Base-by-base conservation (phyloP, 345 rosid species). In the Erucastrum elatum region DNA sequence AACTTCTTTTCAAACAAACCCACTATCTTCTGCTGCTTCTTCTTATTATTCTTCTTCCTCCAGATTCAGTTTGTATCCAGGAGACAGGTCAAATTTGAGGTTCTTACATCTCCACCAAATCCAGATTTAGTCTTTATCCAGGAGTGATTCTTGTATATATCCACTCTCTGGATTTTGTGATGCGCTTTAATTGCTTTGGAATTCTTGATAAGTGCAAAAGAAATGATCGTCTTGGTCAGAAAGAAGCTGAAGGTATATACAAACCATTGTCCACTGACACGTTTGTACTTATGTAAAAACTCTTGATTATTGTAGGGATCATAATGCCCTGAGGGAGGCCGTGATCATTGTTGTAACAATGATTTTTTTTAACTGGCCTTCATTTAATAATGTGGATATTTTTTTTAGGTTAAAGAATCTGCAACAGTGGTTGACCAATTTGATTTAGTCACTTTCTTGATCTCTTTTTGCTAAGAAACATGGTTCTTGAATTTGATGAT, bases 131-230 rank as follows among this genome's bases (percentile, higher is more conserved):
- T 4, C 53, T 44, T 15, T 13, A 44, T 44, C 53, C 53, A 44
- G 53, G 53, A 44, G 53, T 44, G 53, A 44, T 2, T 66, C 49
- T 68, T 76, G 62, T 25, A 17, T 21, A 7, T 56, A 17, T 13
- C 13, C 5, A 12, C 16, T 12, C 29, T 30, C 34, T 41, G 37
- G 55, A 16, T 26, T 4, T 62, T 84, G 86, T 85, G 63, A 93
- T 93, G 98, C 78, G 60, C 75, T 85, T 26, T 63, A 67, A 77
- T 21, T 90, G 97, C 83, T 88, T 88, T 41, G 85, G 93, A 73
- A 17, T 69, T 58, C 66, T 81, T 70, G 70, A 49, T 64, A 66
- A 80, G 71, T 84, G 87, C 63, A 84, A 83, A 79, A 68, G 85
- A 71, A 81, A 66, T 12, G 74, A 66, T 72, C 68, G 30, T 53